Evolutionary conservation across 2,329 filamentous ascomycete species (phyloP), one percentile per base, ranked within the genome.

Genomic region (Venturia oleaginea): DNA sequence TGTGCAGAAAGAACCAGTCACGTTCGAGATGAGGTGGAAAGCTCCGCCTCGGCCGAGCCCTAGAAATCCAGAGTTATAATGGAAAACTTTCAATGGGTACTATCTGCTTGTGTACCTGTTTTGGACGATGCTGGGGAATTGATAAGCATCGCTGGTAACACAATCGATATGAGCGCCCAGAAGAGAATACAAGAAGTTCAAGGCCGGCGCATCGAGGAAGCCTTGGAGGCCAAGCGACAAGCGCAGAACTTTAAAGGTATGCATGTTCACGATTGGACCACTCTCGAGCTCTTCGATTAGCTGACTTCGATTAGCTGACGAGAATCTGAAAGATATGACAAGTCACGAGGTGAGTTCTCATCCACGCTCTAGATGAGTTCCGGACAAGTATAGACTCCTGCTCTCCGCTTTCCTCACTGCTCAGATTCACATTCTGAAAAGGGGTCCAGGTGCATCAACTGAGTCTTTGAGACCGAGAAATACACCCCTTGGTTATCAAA

Each of bases 1-100:
- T 4, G 40, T 70, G 2, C 67, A 69, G 30, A 72, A 72, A 1
- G 67, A 64, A 32, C 66, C 70, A 0, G 68, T 73, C 1, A 73
- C 72, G 4, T 74, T 74, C 46, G 72, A 74, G 55, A 74, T 74
- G 72, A 67, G 72, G 59, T 74, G 72, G 72, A 73, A 72, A 63
- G 65, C 67, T 11, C 40, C 15, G 15, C n/a, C 15, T 40, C 40
- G 17, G 13, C n/a, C 54, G 24, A 43, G 40, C 19, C n/a, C 37
- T 34, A 38, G 7, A 1, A 38, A 40, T 22, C 22, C 22, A n/a
- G 65, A 66, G 3, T n/a, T n/a, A 69, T 66, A 3, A 65, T 67
- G 3, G 61, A 64, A 6, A 65, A 69, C 7, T 19, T 60, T 19
- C 67, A 67, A 30, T 73, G 72, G 71, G 67, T 74, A 1, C 68